Evolutionary conservation across 305 asterid genomes (phyloP).

Genomic region (Fraxinus sp.): DNA sequence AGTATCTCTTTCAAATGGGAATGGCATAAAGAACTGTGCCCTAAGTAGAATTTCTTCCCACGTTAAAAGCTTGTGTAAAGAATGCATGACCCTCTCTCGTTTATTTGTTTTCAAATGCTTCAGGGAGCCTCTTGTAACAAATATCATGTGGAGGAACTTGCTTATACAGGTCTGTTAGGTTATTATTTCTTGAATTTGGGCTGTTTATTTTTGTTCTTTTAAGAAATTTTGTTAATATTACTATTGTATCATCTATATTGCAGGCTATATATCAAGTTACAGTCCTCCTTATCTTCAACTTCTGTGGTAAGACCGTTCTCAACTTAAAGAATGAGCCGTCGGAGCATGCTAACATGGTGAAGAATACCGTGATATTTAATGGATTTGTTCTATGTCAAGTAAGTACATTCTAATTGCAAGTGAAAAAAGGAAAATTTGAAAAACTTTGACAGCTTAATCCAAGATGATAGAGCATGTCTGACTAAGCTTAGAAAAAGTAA

Average conservation of each 20-base stretch:
- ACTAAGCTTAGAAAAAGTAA: background rate
- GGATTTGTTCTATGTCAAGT: slow-evolving; percentile 94
- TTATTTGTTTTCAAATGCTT: slow-evolving; percentile 20
- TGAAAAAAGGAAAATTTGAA: background rate
- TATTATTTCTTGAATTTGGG: slow-evolving; percentile 12
- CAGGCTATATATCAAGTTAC: slow-evolving; percentile 82
- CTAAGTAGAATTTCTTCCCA: background rate
- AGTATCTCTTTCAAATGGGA: background rate
- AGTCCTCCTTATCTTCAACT: slow-evolving; percentile 71
- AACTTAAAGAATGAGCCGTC: slow-evolving; percentile 41
- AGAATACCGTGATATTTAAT: slow-evolving; percentile 76
- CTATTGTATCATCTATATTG: background rate
- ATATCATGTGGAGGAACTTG: slow-evolving; percentile 98
- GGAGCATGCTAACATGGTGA: slow-evolving; percentile 62
- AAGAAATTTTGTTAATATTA: slow-evolving; percentile 7
- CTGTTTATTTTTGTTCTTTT: background rate
- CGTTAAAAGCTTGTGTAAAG: background rate
- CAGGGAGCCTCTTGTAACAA: slow-evolving; percentile 95
- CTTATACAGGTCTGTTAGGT: slow-evolving; percentile 55
- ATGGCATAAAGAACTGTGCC: background rate
- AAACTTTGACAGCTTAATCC: background rate
- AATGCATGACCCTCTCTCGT: slow-evolving; percentile 3
- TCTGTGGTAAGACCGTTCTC: slow-evolving; percentile 59
- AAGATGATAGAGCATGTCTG: background rate
- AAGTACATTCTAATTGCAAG: slow-evolving; percentile 35